These are phyloP conservation scores for Microsporum ferrugineum DNA, from an alignment of 2,329 filamentous ascomycete genomes.

Conservation along the genomic window DNA sequence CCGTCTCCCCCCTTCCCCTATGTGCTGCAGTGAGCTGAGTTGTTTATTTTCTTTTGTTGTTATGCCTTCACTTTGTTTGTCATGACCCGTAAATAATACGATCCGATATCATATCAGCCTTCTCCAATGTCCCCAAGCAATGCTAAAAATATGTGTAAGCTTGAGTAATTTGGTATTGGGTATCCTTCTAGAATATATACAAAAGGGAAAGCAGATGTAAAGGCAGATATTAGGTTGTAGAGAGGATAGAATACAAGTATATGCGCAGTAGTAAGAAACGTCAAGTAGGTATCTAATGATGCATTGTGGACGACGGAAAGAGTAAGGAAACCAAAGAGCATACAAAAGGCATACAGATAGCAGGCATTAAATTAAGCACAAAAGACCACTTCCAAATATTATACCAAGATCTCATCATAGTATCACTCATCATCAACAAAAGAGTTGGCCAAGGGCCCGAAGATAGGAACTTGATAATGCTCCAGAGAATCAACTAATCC, in stretches of 20 bases:
- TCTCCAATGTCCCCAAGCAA: background rate
- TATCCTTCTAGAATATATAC: background rate
- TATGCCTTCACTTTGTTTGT: background rate
- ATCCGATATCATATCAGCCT: background rate
- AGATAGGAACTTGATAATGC: constrained; percentile 74
- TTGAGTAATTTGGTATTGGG: background rate
- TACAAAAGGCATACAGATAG: background rate
- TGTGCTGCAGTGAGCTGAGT: background rate
- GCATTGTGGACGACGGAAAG: background rate
- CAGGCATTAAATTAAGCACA: background rate
- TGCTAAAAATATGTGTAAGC: background rate
- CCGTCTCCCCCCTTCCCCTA: background rate
- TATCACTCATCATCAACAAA: constrained; percentile 76
- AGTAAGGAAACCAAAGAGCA: background rate
- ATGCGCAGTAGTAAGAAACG: background rate
- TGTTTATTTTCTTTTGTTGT: background rate
- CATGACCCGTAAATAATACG: background rate
- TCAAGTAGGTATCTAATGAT: background rate
- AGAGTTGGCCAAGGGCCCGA: constrained; percentile 73
- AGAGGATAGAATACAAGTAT: background rate
- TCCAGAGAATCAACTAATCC: constrained; percentile 48
- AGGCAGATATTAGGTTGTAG: background rate
- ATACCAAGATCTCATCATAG: background rate
- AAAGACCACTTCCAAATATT: background rate
- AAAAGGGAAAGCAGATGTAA: background rate